Percentiles rank a stretch among this genome's conserved stretches.
These are phyloP conservation scores for Cordyceps fumosorosea DNA, from an alignment of 2,329 filamentous ascomycete species.

Conservation along the genomic window DNA sequence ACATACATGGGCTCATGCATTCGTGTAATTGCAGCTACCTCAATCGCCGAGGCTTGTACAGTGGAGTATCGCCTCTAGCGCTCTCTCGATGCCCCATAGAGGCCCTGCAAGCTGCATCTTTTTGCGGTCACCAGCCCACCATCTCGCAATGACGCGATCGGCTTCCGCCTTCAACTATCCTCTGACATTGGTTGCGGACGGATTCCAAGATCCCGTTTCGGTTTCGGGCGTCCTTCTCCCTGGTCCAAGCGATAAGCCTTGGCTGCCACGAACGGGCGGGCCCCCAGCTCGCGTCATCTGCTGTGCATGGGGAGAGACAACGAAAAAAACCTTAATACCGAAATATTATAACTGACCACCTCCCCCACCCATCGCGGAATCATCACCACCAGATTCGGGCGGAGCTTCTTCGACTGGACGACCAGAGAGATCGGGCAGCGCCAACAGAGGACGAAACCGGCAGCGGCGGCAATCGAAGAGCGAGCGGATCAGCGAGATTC, in stretches of 20 bases:
- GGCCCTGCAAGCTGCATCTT: neutral
- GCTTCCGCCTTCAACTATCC: neutral
- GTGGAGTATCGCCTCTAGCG: neutral
- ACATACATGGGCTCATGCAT: too few relatives aligned
- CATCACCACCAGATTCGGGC: neutral
- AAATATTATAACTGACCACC: neutral
- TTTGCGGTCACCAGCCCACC: neutral
- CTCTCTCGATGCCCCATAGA: neutral
- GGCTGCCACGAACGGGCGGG: neutral
- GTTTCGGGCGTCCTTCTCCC: neutral
- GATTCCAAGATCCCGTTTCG: neutral
- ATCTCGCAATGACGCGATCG: conserved; percentile 9
- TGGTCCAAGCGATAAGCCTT: neutral
- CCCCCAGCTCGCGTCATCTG: neutral
- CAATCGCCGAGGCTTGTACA: too few relatives aligned
- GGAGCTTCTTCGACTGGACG: neutral
- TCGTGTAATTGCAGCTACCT: too few relatives aligned
- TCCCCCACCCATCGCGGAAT: neutral
- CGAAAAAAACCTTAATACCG: neutral
- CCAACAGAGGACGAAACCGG: conserved; percentile 16
- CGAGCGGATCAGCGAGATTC: conserved; percentile 38
- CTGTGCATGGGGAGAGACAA: neutral
- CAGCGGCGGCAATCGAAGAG: conserved; percentile 27
- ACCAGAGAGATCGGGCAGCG: neutral
- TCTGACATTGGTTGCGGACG: conserved; percentile 5